phyloP scores from a whole-genome alignment of 768 basidiomycete genomes.

The Mycena olivaceomarginata region DNA sequence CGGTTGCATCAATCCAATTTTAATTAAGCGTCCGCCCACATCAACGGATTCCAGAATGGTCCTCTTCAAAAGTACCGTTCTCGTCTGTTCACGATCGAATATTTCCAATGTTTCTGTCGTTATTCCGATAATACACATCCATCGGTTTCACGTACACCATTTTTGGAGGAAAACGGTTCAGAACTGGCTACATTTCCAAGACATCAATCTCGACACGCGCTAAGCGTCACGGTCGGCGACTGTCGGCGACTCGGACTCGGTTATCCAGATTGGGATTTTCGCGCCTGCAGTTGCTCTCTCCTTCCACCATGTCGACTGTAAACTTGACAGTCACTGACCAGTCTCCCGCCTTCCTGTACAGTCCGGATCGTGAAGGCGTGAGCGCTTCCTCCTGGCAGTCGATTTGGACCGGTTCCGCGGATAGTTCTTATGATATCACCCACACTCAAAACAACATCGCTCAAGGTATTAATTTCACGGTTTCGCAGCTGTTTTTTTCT shows the following conservation, averaged over 20 bases:
- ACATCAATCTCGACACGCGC: too few species aligned
- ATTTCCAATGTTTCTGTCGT: too few species aligned
- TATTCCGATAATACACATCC: too few species aligned
- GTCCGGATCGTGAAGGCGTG: constrained; percentile 41
- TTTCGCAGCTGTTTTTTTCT: not conserved
- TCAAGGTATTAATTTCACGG: not conserved
- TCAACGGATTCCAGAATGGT: too few species aligned
- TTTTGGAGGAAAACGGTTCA: not conserved
- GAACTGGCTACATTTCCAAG: too few species aligned
- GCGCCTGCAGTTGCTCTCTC: not conserved
- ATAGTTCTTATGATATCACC: constrained; percentile 40
- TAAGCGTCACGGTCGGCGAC: too few species aligned
- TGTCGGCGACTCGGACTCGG: too few species aligned
- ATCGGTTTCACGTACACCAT: not conserved
- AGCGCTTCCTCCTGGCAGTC: constrained; percentile 36
- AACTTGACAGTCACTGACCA: constrained; percentile 46
- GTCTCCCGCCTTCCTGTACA: constrained; percentile 28
- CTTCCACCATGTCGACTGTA: constrained; percentile 24
- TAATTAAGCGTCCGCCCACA: too few species aligned
- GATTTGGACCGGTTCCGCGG: constrained; percentile 38
- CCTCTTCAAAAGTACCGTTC: too few species aligned
- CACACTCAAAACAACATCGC: constrained; percentile 34
- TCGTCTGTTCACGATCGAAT: too few species aligned
- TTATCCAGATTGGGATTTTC: not conserved
- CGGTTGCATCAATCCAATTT: too few species aligned